Evolutionary conservation across 768 basidiomycete species (phyloP).

Genomic region (Sistotremastrum suecicum): DNA sequence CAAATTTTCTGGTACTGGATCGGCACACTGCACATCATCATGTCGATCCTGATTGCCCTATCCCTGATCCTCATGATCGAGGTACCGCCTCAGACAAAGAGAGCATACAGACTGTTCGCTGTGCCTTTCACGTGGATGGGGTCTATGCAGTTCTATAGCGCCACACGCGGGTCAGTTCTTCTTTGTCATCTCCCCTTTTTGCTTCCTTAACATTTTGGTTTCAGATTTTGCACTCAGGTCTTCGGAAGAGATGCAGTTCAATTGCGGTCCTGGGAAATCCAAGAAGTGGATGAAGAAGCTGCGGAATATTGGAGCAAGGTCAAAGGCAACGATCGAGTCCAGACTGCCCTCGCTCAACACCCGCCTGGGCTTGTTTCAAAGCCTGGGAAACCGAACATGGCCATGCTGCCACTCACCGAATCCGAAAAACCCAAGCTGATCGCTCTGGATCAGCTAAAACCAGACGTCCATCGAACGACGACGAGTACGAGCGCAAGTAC

Average conservation of each 20-base stretch:
- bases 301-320: not conserved
- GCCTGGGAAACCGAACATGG: too few species aligned
- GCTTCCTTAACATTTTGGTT: not conserved
- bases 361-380: too few species aligned
- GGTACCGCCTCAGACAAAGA: conserved; percentile 12
- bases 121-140: conserved; percentile 18
- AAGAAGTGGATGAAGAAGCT: conserved; percentile 17
- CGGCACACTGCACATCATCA: conserved; percentile 13
- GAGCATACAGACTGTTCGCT: conserved; percentile 20
- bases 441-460: too few species aligned
- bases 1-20: conserved; percentile 21
- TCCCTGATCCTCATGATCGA: conserved; percentile 16
- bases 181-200: not conserved
- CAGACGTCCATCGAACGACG: too few species aligned
- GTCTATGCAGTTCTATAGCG: conserved; percentile 19
- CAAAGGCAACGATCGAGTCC: too few species aligned
- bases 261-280: conserved; percentile 25
- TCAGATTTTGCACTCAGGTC: conserved; percentile 21
- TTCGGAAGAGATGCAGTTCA: conserved; percentile 21
- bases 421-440: too few species aligned
- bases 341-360: too few species aligned
- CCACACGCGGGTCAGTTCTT: conserved; percentile 18
- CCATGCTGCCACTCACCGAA: too few species aligned
- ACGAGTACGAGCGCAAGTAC: too few species aligned
- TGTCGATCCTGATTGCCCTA: conserved; percentile 16